These are phyloP conservation scores for Chaetomium strumarium DNA, from an alignment of 2,329 filamentous ascomycete genomes.

Conservation along the genomic window DNA sequence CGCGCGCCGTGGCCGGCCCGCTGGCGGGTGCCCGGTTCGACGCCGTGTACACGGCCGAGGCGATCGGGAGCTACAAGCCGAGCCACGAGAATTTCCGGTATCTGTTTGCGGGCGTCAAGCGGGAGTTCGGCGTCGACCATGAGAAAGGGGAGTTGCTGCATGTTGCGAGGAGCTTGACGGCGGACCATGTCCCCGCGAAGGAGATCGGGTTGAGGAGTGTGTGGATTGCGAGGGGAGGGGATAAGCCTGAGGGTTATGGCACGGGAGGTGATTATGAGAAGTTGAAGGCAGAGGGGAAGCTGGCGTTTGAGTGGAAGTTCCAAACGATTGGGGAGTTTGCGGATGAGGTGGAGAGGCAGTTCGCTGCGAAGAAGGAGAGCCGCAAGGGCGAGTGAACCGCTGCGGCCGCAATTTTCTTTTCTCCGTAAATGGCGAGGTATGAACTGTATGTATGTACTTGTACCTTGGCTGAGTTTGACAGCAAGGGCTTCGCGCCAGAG, in stretches of 20 bases:
- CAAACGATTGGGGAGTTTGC: constrained; percentile 36
- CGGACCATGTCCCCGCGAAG: constrained; percentile 62
- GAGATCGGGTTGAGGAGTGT: constrained; percentile 53
- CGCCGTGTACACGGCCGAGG: constrained; percentile 62
- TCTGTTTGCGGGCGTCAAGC: constrained; percentile 48
- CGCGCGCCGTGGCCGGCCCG: constrained; percentile 27
- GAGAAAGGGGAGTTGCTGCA: constrained; percentile 53
- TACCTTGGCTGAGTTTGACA: background rate
- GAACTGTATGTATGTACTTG: background rate
- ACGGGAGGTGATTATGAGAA: constrained; percentile 18
- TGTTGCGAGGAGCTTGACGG: constrained; percentile 60
- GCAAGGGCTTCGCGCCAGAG: background rate
- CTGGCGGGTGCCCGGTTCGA: constrained; percentile 52
- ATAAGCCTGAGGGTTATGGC: constrained; percentile 25
- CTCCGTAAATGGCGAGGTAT: background rate
- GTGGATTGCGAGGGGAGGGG: constrained; percentile 57
- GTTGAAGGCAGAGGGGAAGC: constrained; percentile 25
- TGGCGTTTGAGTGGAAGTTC: constrained; percentile 34
- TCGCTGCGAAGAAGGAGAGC: constrained; percentile 20
- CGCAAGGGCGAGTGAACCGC: background rate
- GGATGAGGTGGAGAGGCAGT: constrained; percentile 36
- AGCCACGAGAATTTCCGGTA: constrained; percentile 58
- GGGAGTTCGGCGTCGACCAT: constrained; percentile 46
- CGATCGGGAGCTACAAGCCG: constrained; percentile 69
- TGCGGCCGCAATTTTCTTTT: too few species aligned